Evolutionary conservation across 2,329 filamentous ascomycete species (phyloP).

Genomic region (Verruconis gallopava): DNA sequence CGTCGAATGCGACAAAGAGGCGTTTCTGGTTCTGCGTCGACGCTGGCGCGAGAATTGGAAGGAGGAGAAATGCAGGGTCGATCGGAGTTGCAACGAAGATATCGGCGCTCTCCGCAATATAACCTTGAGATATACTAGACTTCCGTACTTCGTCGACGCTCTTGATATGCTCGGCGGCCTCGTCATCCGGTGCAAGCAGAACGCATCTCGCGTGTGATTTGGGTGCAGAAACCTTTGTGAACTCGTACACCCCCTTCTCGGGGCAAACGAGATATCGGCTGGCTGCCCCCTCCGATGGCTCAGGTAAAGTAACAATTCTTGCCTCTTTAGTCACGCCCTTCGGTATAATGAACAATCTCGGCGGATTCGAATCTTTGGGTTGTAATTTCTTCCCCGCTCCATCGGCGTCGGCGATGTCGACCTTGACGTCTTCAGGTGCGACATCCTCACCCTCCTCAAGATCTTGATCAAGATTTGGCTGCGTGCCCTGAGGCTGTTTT

Average conservation of each 20-base stretch:
- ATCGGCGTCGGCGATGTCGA: constrained; percentile 1
- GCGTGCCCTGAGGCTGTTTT: background rate
- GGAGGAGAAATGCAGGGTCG: constrained; percentile 71
- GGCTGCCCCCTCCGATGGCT: constrained; percentile 36
- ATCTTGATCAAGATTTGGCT: background rate
- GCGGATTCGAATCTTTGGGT: constrained; percentile 27
- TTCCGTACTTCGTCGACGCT: background rate
- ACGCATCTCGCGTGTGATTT: constrained; percentile 41
- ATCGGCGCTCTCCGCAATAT: constrained; percentile 54
- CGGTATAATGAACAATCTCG: constrained; percentile 46
- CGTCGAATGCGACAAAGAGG: constrained; percentile 56
- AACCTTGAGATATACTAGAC: constrained; percentile 25
- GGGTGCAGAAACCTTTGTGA: constrained; percentile 42
- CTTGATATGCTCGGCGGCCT: constrained; percentile 1
- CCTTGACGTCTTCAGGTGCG: background rate
- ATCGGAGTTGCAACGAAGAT: constrained; percentile 74
- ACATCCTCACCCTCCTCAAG: background rate
- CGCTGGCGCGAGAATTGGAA: constrained; percentile 51
- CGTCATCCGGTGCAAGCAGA: constrained; percentile 27
- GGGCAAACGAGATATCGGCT: constrained; percentile 48
- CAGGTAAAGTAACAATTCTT: constrained; percentile 42
- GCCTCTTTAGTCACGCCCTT: constrained; percentile 37
- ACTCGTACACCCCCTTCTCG: constrained; percentile 45
- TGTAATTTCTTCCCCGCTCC: constrained; percentile 20
- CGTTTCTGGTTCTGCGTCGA: constrained; percentile 39